Evolutionary conservation across 495 filamentous ascomycete species (phyloP).

Genomic region (Amphirosellinia nigrospora): DNA sequence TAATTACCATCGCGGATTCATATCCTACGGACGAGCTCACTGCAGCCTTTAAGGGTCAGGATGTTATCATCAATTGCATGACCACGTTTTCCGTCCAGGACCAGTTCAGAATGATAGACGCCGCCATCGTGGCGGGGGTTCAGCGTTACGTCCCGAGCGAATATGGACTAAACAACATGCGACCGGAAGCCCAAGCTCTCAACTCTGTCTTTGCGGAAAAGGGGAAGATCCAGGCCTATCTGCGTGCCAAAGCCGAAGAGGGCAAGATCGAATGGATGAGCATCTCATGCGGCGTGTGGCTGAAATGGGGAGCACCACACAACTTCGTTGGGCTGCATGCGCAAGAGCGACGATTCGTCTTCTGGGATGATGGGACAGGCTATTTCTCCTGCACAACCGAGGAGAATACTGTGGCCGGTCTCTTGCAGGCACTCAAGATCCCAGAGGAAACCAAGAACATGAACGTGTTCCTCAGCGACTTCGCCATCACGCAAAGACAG

Average conservation of each 20-base stretch:
- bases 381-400: constrained; percentile 51
- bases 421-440: constrained; percentile 41
- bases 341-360: constrained; percentile 34
- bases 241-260: constrained; percentile 41
- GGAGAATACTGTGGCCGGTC: constrained; percentile 43
- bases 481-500: constrained; percentile 48
- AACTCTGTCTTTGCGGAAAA: constrained; percentile 50
- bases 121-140: constrained; percentile 56
- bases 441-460: constrained; percentile 50
- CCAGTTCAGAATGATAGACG: constrained; percentile 56
- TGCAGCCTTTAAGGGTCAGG: constrained; percentile 34
- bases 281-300: constrained; percentile 49
- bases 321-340: constrained; percentile 45
- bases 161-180: constrained; percentile 72
- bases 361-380: constrained; percentile 52
- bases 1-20: constrained; percentile 34
- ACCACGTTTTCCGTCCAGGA: constrained; percentile 35
- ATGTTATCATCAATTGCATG: constrained; percentile 42
- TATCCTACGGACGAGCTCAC: constrained; percentile 34
- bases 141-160: constrained; percentile 64
- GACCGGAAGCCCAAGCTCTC: constrained; percentile 44
- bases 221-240: constrained; percentile 47
- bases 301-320: constrained; percentile 46
- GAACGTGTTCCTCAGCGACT: constrained; percentile 46
- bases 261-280: constrained; percentile 49